phyloP scores from a whole-genome alignment of 2,329 filamentous ascomycete species.

The Endocalyx cinctus region DNA sequence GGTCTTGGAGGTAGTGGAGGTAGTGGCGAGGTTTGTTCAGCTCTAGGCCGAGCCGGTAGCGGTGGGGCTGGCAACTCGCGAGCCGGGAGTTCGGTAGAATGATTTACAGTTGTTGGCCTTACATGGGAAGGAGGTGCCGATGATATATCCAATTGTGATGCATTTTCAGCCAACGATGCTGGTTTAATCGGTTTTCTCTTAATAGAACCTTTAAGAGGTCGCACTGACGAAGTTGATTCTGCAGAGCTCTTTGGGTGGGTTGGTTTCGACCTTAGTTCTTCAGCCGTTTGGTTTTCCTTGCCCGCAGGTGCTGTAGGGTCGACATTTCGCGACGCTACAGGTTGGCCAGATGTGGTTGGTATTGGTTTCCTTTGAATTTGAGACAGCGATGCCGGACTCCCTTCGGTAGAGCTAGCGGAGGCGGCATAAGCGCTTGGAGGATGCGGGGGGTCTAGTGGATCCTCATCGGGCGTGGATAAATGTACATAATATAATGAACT shows the following conservation, averaged over 20 bases:
- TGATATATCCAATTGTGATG: slow-evolving; percentile 5
- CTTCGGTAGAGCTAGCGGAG: slow-evolving; percentile 38
- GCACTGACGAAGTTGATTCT: not conserved
- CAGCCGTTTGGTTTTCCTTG: slow-evolving; percentile 17
- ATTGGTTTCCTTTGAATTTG: slow-evolving; percentile 51
- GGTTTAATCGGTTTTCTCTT: slow-evolving; percentile 17
- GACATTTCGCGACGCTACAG: not conserved
- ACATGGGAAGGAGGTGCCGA: too few species aligned
- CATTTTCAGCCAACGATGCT: slow-evolving; percentile 8
- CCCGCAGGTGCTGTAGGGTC: slow-evolving; percentile 3
- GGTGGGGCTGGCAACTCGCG: too few species aligned
- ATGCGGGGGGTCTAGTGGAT: slow-evolving; percentile 30
- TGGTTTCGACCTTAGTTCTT: not conserved
- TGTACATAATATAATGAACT: slow-evolving; percentile 91
- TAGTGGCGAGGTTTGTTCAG: too few species aligned
- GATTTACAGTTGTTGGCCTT: too few species aligned
- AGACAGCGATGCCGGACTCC: too few species aligned
- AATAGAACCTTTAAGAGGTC: slow-evolving; percentile 5
- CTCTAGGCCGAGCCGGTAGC: too few species aligned
- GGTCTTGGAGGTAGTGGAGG: slow-evolving; percentile 14
- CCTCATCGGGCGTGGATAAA: slow-evolving; percentile 61
- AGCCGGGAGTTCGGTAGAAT: too few species aligned
- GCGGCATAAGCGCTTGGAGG: slow-evolving; percentile 24
- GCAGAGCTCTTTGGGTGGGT: too few species aligned
- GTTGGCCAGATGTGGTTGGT: slow-evolving; percentile 14